Percentiles rank a stretch among this genome's conserved stretches.
These are phyloP conservation scores for Pulveroboletus sp. DNA, from an alignment of 768 basidiomycete species.

Conservation along the genomic window DNA sequence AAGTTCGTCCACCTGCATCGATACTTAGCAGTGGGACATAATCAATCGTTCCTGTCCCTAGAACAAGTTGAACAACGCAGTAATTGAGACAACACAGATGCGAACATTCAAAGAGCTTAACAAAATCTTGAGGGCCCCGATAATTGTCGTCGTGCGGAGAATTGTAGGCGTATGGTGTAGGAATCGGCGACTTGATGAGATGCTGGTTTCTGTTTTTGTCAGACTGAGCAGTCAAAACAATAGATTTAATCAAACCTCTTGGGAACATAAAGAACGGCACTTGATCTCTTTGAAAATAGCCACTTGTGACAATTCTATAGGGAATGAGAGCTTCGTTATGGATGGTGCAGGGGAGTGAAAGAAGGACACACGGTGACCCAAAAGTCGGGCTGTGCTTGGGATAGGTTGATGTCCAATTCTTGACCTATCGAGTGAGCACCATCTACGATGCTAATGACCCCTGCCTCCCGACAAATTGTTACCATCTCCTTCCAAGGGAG, in stretches of 20 bases:
- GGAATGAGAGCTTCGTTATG: not conserved
- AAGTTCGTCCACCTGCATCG: conserved; percentile 39
- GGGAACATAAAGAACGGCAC: conserved; percentile 74
- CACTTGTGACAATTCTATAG: conserved; percentile 82
- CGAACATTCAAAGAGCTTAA: conserved; percentile 47
- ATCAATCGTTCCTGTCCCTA: conserved; percentile 69
- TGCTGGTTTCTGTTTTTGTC: conserved; percentile 53
- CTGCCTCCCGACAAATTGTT: conserved; percentile 58
- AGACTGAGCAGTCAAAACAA: not conserved
- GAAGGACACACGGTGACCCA: conserved; percentile 61
- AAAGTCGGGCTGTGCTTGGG: conserved; percentile 62
- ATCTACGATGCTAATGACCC: conserved; percentile 69
- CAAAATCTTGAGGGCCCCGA: conserved; percentile 37
- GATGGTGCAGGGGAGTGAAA: not conserved
- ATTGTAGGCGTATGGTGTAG: conserved; percentile 52
- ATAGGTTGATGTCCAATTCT: conserved; percentile 58
- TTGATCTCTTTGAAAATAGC: conserved; percentile 68
- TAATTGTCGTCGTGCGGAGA: conserved; percentile 41
- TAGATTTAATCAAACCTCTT: conserved; percentile 38
- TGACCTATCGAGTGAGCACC: conserved; percentile 81
- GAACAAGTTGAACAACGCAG: not conserved
- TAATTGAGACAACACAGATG: not conserved
- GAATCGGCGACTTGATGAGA: conserved; percentile 55
- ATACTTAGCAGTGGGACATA: conserved; percentile 53
- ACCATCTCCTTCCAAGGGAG: conserved; percentile 76